phyloP scores from a whole-genome alignment of 257 asterid species.

The Schizonepeta tenuifolia region DNA sequence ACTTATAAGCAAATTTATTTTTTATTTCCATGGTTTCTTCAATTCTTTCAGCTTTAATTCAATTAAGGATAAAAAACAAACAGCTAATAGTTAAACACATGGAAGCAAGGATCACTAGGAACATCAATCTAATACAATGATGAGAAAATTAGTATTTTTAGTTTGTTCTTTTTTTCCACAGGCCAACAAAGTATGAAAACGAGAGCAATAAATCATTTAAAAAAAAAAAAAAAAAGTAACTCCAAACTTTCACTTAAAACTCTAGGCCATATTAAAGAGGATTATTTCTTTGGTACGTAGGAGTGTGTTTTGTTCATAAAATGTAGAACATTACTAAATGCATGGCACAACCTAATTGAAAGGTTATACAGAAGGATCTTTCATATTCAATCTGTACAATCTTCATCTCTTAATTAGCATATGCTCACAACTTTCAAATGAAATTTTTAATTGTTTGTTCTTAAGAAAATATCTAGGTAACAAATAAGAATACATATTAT shows the following conservation, averaged over 20 bases:
- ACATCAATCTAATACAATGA: neutral
- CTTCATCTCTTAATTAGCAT: too few relatives aligned
- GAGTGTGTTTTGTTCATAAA: neutral
- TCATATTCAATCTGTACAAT: neutral
- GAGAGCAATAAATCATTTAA: neutral
- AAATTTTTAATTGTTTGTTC: neutral
- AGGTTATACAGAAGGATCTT: slow-evolving; percentile 6
- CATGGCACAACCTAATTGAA: slow-evolving; percentile 8
- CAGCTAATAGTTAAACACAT: too few relatives aligned
- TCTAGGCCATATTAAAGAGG: neutral
- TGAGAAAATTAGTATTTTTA: neutral
- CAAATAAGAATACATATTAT: slow-evolving; percentile 12
- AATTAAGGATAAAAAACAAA: too few relatives aligned
- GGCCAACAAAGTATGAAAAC: neutral
- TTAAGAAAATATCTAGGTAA: neutral
- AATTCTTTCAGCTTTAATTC: too few relatives aligned
- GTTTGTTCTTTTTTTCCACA: too few relatives aligned
- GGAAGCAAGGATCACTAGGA: too few relatives aligned
- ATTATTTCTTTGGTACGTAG: neutral
- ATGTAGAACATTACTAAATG: neutral
- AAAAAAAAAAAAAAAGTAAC: neutral
- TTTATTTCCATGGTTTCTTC: too few relatives aligned
- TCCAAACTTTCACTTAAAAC: slow-evolving; percentile 14
- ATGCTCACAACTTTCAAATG: neutral
- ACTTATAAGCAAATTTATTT: too few relatives aligned